Conservation (phyloP, 140 eudicot genomes). For the Anethum foeniculum region DNA sequence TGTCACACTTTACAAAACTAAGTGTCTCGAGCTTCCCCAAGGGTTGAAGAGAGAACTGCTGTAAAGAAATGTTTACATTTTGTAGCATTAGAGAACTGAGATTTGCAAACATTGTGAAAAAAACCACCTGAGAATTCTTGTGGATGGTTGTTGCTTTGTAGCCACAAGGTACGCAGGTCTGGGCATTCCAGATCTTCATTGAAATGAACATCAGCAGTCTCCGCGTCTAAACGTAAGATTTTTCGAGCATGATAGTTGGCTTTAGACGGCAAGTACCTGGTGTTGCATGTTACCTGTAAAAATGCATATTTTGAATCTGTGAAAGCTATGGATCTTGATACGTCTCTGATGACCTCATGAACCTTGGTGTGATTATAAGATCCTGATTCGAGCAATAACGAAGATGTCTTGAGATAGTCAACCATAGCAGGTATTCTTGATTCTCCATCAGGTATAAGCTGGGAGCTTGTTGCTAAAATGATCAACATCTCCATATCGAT, state of each 20-base stretch:
- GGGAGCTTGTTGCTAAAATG: background rate
- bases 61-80: background rate
- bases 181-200: background rate
- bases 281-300: background rate
- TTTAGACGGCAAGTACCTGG: background rate
- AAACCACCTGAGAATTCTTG: background rate
- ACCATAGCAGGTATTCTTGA: background rate
- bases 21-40: background rate
- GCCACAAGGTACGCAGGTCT: slow-evolving; percentile 2
- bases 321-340: background rate
- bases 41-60: background rate
- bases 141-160: background rate
- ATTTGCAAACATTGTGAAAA: background rate
- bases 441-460: background rate
- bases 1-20: background rate
- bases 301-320: background rate
- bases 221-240: background rate
- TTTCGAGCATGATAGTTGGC: too few relatives aligned
- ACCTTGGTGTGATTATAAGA: background rate
- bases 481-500: too few relatives aligned
- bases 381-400: background rate
- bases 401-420: background rate
- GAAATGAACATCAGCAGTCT: background rate
- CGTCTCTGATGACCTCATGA: background rate
- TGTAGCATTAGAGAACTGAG: background rate